Conservation (phyloP, 1,284 basidiomycete genomes). For the Gomphus sp. region DNA sequence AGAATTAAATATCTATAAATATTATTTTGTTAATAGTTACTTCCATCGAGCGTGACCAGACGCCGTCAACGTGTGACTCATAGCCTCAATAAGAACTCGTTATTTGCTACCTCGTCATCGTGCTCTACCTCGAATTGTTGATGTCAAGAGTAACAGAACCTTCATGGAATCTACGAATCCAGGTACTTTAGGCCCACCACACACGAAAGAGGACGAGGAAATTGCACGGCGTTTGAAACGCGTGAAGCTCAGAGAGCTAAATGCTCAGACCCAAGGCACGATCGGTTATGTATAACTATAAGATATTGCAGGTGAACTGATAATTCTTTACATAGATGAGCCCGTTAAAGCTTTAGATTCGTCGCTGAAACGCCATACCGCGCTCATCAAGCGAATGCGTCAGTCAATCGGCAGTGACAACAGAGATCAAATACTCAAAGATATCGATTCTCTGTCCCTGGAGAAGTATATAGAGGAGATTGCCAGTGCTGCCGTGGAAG, state of each 20-base stretch:
- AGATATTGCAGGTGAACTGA: background rate
- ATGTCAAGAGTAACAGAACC: background rate
- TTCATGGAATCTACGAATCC: constrained; percentile 7
- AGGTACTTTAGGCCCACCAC: background rate
- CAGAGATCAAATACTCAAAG: constrained; percentile 82
- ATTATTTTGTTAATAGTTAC: background rate
- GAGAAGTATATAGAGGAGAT: constrained; percentile 98
- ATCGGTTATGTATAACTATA: constrained; percentile 1
- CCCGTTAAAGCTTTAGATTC: constrained; percentile 65
- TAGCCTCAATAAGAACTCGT: background rate
- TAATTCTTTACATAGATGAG: background rate
- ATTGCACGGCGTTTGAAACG: constrained; percentile 45
- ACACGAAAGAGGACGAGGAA: constrained; percentile 51
- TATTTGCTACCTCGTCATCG: background rate
- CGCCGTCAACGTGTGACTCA: background rate
- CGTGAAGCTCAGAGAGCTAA: constrained; percentile 45
- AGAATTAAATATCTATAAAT: background rate
- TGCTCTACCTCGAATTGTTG: background rate
- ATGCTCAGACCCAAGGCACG: constrained; percentile 41
- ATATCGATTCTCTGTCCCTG: constrained; percentile 80
- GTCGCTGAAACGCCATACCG: constrained; percentile 89
- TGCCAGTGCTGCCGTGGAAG: constrained; percentile 80
- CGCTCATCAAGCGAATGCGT: constrained; percentile 83
- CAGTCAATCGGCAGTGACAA: constrained; percentile 74
- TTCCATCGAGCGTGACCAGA: background rate